Conservation (phyloP, 2,329 filamentous ascomycete species). For the Claviceps spartinae region DNA sequence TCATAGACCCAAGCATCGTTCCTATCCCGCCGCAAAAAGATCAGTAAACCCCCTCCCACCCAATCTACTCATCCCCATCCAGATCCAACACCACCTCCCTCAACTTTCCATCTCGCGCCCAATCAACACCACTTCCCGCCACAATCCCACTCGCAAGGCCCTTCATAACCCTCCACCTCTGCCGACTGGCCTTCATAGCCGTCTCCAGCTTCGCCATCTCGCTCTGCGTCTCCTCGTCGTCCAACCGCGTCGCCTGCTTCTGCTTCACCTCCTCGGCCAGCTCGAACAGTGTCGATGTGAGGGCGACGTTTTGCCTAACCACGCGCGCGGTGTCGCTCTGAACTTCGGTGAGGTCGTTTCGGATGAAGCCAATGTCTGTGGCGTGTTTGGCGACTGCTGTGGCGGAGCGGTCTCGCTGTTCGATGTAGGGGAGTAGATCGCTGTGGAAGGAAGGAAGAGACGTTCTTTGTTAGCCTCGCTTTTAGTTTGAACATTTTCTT, state of each 20-base stretch:
- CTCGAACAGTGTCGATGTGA: conserved; percentile 48
- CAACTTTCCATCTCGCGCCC: conserved; percentile 56
- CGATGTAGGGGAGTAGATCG: conserved; percentile 52
- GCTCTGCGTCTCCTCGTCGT: conserved; percentile 36
- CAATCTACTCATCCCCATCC: conserved; percentile 21
- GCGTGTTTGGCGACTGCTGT: conserved; percentile 48
- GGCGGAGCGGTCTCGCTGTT: conserved; percentile 54
- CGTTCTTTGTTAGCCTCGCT: neutral
- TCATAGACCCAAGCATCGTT: too few relatives aligned
- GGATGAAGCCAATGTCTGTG: conserved; percentile 34
- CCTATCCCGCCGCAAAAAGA: too few relatives aligned
- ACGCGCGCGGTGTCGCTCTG: conserved; percentile 45
- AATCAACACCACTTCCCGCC: conserved; percentile 70
- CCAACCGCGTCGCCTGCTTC: conserved; percentile 39
- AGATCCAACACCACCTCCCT: conserved; percentile 59
- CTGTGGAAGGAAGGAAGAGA: conserved; percentile 24
- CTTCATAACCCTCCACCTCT: conserved; percentile 63
- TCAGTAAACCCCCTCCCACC: neutral
- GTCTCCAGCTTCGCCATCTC: conserved; percentile 45
- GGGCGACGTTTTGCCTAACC: conserved; percentile 45
- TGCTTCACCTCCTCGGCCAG: conserved; percentile 44
- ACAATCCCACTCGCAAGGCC: conserved; percentile 66
- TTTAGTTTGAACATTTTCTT: neutral
- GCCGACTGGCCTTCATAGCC: conserved; percentile 47
- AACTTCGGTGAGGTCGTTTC: conserved; percentile 38